Evolutionary conservation across 169 alveolate species (phyloP), one percentile per base, ranked within the genome.

Genomic region (Eimeria zaria): DNA sequence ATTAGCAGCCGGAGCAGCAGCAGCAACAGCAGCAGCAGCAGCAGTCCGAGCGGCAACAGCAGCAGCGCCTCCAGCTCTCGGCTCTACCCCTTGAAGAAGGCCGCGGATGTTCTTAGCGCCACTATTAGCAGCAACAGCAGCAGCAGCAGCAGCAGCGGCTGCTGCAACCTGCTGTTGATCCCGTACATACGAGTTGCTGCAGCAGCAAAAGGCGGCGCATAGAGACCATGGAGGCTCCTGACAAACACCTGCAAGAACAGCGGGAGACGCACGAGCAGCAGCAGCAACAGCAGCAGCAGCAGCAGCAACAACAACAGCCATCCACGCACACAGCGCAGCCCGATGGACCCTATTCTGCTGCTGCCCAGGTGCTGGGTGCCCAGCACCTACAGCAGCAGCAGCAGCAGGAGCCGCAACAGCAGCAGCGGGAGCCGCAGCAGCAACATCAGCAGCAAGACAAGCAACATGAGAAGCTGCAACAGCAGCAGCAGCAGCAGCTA

Each of bases 81-180:
- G 20, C 16, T 80, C 55, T 33, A 20, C 44, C 55, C 51, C n/a
- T 7, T 78, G n/a, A 53, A 55, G 53, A 67, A 30, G 91, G 91
- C 58, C 51, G 91, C 91, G 91, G 74, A 83, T 83, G 91, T 51
- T 55, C 74, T 24, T 41, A 53, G 44, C 48, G 55, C 11, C 53
- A 55, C 8, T 24, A 83, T 53, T 76, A 18, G 41, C 41, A 24
- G 33, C 41, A 51, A 5, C 71, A 83, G 91, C 91, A 55, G 41
- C 62, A 36, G 53, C 41, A 51, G 74, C 76, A 55, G 89, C 89
- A 46, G 89, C 89, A 78, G 67, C 89, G 24, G 74, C 89, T 78
- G 91, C 91, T 83, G 91, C 91, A 83, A 30, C 27, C 58, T 83
- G 91, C 91, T 83, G 91, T 27, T 53, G 91, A 83, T 4, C 55